phyloP scores from a whole-genome alignment of 2,329 filamentous ascomycete genomes.

The Aphanocladium album region DNA sequence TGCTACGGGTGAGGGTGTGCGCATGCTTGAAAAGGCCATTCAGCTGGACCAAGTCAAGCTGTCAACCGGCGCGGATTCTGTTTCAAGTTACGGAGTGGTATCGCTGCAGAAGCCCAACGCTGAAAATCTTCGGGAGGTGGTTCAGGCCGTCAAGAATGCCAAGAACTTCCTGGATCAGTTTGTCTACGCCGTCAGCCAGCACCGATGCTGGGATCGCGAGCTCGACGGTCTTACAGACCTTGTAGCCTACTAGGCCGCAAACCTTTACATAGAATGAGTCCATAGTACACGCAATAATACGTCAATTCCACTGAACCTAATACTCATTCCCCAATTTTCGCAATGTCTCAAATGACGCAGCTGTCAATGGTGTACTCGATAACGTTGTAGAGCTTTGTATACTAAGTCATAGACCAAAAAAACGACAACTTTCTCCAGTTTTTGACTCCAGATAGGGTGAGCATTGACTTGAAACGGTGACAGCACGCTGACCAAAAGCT shows the following conservation, averaged over 20 bases:
- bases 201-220: conserved; percentile 71
- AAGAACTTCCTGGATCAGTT: conserved; percentile 68
- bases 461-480: not conserved
- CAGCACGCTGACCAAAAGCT: not conserved
- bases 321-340: not conserved
- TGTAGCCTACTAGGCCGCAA: conserved; percentile 61
- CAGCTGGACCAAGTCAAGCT: conserved; percentile 33
- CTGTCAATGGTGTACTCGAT: too few species aligned
- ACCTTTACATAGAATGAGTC: not conserved
- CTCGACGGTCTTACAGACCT: conserved; percentile 60
- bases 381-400: too few species aligned
- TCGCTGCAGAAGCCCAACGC: conserved; percentile 53
- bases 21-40: conserved; percentile 51
- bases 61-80: conserved; percentile 41
- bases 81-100: conserved; percentile 71
- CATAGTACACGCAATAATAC: not conserved
- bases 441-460: not conserved
- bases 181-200: conserved; percentile 63
- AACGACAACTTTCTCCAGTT: not conserved
- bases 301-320: not conserved
- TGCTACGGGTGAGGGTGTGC: conserved; percentile 66
- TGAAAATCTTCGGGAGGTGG: conserved; percentile 54
- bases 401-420: not conserved
- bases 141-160: conserved; percentile 61
- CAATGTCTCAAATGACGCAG: not conserved